phyloP scores from a whole-genome alignment of 164 flowering plant genomes.

The Piper betle region DNA sequence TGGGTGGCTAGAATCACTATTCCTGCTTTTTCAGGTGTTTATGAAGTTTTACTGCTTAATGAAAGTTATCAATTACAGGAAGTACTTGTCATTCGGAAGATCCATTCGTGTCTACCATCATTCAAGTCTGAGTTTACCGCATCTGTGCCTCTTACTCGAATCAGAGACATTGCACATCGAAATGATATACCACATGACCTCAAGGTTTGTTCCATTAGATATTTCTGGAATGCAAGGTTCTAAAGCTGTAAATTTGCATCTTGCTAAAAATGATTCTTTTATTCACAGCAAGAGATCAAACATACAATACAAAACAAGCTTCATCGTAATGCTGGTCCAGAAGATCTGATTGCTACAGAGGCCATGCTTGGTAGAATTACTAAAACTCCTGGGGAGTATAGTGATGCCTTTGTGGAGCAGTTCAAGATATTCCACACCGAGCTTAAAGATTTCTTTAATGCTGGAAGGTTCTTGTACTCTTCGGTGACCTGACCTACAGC shows the following conservation, averaged over 20 bases:
- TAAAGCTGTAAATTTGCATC: slow-evolving; percentile 1
- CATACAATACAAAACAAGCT: slow-evolving; percentile 99
- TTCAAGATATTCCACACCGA: slow-evolving; percentile 84
- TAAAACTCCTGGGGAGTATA: slow-evolving; percentile 76
- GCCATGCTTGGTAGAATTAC: slow-evolving; percentile 90
- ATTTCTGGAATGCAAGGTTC: not conserved
- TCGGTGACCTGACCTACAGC: not conserved
- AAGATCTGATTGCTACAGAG: slow-evolving; percentile 91
- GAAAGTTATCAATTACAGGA: slow-evolving; percentile 37
- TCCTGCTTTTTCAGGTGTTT: not conserved
- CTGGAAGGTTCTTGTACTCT: slow-evolving; percentile 58
- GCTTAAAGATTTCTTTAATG: slow-evolving; percentile 96
- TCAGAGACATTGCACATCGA: slow-evolving; percentile 93
- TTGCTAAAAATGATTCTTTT: slow-evolving; percentile 2
- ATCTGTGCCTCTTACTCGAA: slow-evolving; percentile 90
- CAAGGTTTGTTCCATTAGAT: slow-evolving; percentile 40
- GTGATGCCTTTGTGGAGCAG: slow-evolving; percentile 75
- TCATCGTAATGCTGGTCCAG: slow-evolving; percentile 97
- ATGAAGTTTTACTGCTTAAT: not conserved
- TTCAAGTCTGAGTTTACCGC: slow-evolving; percentile 97
- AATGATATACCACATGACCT: slow-evolving; percentile 92
- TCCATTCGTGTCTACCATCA: slow-evolving; percentile 91
- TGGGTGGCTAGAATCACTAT: too few species aligned
- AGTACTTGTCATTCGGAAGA: slow-evolving; percentile 66
- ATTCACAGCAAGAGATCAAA: slow-evolving; percentile 89